Conservation (phyloP, 2,329 filamentous ascomycete genomes). For the Aureobasidium sp. region DNA sequence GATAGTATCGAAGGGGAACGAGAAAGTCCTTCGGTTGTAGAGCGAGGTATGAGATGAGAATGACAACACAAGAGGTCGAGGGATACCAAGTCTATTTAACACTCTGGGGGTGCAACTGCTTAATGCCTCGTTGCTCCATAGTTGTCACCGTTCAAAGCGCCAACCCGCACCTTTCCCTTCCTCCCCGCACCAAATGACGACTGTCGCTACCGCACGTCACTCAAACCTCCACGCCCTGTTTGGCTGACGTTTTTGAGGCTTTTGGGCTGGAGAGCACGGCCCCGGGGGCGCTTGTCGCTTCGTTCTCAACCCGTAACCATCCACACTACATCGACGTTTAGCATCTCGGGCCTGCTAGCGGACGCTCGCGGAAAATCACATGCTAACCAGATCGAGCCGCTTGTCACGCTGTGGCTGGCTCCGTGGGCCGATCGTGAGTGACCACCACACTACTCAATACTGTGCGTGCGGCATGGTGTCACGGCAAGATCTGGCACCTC, state of each 20-base stretch:
- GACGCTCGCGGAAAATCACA: constrained; percentile 3
- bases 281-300: neutral
- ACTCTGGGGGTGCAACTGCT: neutral
- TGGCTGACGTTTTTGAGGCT: neutral
- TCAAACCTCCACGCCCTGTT: neutral
- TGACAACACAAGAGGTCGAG: neutral
- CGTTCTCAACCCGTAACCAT: neutral
- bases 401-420: constrained; percentile 1
- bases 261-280: neutral
- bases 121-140: constrained; percentile 5
- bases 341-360: neutral
- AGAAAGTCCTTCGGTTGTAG: neutral
- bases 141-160: neutral
- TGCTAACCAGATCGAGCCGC: constrained; percentile 11
- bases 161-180: neutral
- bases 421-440: neutral
- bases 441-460: neutral
- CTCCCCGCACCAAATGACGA: constrained; percentile 9
- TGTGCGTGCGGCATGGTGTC: neutral
- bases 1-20: neutral
- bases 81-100: constrained; percentile 15
- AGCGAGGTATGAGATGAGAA: neutral
- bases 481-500: neutral
- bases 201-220: neutral
- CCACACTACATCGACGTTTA: neutral